Evolutionary conservation across 371 early-diverging fungal species (phyloP).

Genomic region (Chytridiales sp.): DNA sequence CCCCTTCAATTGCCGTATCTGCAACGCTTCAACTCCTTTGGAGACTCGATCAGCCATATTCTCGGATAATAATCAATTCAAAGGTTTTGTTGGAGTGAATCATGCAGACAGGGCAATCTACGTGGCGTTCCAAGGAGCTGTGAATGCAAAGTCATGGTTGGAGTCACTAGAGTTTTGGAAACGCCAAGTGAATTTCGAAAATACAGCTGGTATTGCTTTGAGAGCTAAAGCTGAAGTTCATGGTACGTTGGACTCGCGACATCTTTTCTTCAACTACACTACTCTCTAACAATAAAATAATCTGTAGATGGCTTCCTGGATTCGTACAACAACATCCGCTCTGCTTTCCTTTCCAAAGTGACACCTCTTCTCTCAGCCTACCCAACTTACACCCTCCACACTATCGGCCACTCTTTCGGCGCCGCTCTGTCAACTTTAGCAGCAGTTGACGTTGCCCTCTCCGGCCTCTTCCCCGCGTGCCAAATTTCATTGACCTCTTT

Average conservation of each 20-base stretch:
- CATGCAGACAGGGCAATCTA: neutral
- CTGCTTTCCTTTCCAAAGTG: neutral
- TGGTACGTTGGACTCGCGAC: no score
- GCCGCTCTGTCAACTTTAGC: neutral
- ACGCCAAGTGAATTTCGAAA: no score
- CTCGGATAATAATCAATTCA: neutral
- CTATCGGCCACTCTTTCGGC: constrained; percentile 9
- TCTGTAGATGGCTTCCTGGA: constrained; percentile 1
- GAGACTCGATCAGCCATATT: neutral
- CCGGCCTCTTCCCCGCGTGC: neutral
- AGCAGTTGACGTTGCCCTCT: neutral
- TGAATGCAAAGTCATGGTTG: neutral
- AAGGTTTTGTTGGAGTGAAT: constrained; percentile 1
- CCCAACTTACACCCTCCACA: constrained; percentile 6
- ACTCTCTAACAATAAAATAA: no score
- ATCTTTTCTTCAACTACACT: no score
- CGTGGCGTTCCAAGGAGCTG: constrained; percentile 5
- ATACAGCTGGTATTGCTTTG: no score
- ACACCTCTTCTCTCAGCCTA: neutral
- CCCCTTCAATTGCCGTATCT: constrained; percentile 3
- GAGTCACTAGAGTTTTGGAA: neutral
- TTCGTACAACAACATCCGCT: constrained; percentile 2
- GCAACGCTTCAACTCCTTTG: neutral
- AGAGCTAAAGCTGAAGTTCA: no score
- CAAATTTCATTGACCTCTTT: neutral